Evolutionary conservation across 371 early-diverging fungal species (phyloP).

Genomic region (Mucor circinelloides): DNA sequence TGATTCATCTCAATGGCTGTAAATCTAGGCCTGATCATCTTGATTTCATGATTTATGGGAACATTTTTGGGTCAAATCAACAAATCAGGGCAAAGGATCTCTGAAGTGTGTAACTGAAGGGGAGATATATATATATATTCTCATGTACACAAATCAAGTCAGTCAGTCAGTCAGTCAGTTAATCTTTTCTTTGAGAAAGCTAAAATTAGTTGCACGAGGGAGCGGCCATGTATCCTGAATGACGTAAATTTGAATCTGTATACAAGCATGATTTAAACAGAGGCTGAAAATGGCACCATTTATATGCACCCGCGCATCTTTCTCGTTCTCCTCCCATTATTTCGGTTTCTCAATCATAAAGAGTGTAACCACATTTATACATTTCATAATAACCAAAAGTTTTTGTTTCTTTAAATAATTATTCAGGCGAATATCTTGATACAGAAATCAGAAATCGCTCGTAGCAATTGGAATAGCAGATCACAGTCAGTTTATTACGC

Average conservation of each 20-base stretch:
- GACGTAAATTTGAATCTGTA: neutral
- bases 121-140: neutral
- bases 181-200: neutral
- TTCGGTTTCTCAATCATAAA: neutral
- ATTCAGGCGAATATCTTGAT: neutral
- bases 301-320: neutral
- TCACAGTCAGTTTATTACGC: neutral
- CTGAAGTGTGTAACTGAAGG: neutral
- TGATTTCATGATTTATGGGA: neutral
- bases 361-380: neutral
- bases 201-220: neutral
- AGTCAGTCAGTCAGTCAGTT: slow-evolving; percentile 2
- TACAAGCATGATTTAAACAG: neutral
- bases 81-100: neutral
- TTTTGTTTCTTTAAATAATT: neutral
- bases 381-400: neutral
- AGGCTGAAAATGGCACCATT: slow-evolving; percentile 1
- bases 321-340: neutral
- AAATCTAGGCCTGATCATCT: neutral
- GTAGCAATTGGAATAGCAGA: neutral
- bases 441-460: neutral
- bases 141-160: slow-evolving; percentile 3
- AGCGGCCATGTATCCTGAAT: neutral
- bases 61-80: neutral
- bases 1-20: neutral